These are phyloP conservation scores for Perkinsus chesapeaki DNA, from an alignment of 169 alveolate genomes.

Conservation along the genomic window DNA sequence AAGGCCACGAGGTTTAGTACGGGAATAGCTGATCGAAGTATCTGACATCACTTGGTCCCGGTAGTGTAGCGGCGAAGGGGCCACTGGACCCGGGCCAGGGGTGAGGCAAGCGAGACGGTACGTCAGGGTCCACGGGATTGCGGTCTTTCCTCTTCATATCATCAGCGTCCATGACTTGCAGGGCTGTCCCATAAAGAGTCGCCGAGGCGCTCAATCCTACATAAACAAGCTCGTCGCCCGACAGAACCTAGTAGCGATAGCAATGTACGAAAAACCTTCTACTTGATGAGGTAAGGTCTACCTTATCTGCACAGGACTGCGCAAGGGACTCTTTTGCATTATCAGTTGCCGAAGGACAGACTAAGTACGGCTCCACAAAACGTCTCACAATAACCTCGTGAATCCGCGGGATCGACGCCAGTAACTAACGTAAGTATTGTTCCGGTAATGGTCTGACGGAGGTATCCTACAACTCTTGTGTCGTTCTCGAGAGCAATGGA, in stretches of 20 bases:
- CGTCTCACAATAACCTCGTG: not conserved
- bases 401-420: not conserved
- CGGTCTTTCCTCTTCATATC: not conserved
- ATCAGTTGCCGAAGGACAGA: not conserved
- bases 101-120: not conserved
- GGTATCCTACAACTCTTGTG: not conserved
- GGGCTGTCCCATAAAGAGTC: not conserved
- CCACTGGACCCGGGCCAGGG: not conserved
- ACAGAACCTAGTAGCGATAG: not conserved
- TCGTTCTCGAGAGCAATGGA: not conserved
- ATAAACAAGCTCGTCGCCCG: not conserved
- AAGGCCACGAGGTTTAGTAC: not conserved
- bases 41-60: not conserved
- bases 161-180: not conserved
- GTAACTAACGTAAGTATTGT: not conserved
- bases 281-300: not conserved
- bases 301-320: not conserved
- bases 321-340: not conserved
- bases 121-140: not conserved
- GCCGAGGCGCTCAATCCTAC: not conserved
- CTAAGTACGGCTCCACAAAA: not conserved
- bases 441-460: not conserved
- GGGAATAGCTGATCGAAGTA: not conserved
- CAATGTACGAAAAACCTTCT: too few relatives aligned
- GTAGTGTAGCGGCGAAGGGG: not conserved